These are phyloP conservation scores for Coemansia sp. DNA, from an alignment of 192 early-diverging fungal genomes.

Conservation along the genomic window DNA sequence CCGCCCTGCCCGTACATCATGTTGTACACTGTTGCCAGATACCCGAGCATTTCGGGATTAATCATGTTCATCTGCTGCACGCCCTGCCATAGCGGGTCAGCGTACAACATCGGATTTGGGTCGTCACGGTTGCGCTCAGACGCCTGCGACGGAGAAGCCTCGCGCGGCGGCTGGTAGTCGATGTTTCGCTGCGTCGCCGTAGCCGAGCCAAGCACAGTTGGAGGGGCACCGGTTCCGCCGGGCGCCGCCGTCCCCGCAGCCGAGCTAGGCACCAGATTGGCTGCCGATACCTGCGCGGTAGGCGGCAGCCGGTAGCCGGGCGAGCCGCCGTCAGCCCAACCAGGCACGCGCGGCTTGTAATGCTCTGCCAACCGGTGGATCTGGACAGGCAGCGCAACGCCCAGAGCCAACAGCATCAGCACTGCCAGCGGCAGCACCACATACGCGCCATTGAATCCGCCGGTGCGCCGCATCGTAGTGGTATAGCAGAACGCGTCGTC, in stretches of 20 bases:
- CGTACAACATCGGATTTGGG: constrained; percentile 35
- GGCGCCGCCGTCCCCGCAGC: constrained; percentile 7
- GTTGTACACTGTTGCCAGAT: constrained; percentile 34
- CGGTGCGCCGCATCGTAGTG: constrained; percentile 46
- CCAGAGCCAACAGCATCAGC: constrained; percentile 29
- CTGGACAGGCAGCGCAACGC: constrained; percentile 38
- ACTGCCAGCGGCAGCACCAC: constrained; percentile 45
- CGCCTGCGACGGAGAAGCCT: neutral
- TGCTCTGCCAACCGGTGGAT: constrained; percentile 27
- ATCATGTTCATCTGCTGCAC: constrained; percentile 31
- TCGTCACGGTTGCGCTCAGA: constrained; percentile 19
- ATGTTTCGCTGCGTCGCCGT: neutral
- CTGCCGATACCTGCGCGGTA: constrained; percentile 5
- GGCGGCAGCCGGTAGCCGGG: constrained; percentile 34
- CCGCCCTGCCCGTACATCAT: constrained; percentile 21
- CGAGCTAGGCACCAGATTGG: constrained; percentile 3
- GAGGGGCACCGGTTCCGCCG: neutral
- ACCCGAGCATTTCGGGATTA: constrained; percentile 35
- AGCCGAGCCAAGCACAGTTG: neutral
- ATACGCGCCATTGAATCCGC: constrained; percentile 44
- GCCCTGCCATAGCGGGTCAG: constrained; percentile 37
- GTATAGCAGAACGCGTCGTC: constrained; percentile 50
- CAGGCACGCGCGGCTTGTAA: constrained; percentile 44
- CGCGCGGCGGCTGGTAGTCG: neutral
- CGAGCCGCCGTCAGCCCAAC: constrained; percentile 44